Evolutionary conservation across 192 early-diverging fungal species (phyloP).

Genomic region (Backusella liffmaniae): DNA sequence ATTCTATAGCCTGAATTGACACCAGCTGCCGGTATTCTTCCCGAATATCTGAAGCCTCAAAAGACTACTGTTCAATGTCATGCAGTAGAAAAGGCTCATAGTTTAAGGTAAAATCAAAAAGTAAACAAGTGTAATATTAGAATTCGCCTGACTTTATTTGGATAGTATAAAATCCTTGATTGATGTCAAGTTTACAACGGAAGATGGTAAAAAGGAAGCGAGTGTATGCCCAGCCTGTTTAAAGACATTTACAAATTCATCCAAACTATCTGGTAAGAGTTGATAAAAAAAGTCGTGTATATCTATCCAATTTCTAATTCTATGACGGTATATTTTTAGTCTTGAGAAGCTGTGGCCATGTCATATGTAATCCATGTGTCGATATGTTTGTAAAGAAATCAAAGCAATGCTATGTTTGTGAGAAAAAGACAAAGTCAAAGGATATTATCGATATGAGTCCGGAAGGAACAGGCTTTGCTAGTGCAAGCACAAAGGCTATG

Average conservation of each 20-base stretch:
- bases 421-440: slow-evolving; percentile 60
- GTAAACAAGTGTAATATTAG: neutral
- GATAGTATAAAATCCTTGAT: slow-evolving; percentile 67
- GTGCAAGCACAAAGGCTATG: slow-evolving; percentile 64
- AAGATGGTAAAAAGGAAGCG: slow-evolving; percentile 33
- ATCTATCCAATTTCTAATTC: neutral
- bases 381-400: slow-evolving; percentile 66
- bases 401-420: slow-evolving; percentile 70
- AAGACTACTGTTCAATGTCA: slow-evolving; percentile 63
- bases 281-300: neutral
- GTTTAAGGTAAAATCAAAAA: slow-evolving; percentile 49
- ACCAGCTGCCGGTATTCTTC: slow-evolving; percentile 55
- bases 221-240: slow-evolving; percentile 70
- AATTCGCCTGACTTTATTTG: neutral
- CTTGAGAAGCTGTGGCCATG: slow-evolving; percentile 70
- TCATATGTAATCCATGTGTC: slow-evolving; percentile 63
- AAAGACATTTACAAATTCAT: slow-evolving; percentile 69
- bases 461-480: slow-evolving; percentile 72
- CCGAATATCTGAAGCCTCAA: slow-evolving; percentile 49
- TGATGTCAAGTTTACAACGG: slow-evolving; percentile 58
- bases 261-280: slow-evolving; percentile 56
- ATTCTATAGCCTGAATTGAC: slow-evolving; percentile 63
- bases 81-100: slow-evolving; percentile 60
- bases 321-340: slow-evolving; percentile 27
- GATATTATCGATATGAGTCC: slow-evolving; percentile 65